Conservation (phyloP, 768 basidiomycete species). For the Phylloporus sp. region DNA sequence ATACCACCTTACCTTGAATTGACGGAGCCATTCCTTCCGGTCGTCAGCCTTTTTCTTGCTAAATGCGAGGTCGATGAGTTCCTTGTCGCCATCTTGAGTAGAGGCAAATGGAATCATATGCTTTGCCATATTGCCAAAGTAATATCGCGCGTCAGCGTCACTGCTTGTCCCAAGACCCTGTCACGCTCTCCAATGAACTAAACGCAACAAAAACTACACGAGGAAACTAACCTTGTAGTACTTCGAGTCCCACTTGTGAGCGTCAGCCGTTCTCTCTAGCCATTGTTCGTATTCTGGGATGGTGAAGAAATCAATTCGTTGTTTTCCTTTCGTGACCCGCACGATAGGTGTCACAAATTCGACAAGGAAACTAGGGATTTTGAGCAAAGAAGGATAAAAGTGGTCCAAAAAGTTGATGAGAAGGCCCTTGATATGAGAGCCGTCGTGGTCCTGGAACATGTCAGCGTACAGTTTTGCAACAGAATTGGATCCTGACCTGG, state of each 20-base stretch:
- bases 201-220: neutral
- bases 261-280: conserved; percentile 70
- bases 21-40: conserved; percentile 95
- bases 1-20: conserved; percentile 82
- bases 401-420: conserved; percentile 97
- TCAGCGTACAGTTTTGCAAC: neutral
- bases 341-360: conserved; percentile 99
- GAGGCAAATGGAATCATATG: conserved; percentile 92
- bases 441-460: conserved; percentile 84
- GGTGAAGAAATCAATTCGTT: conserved; percentile 87
- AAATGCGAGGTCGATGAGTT: conserved; percentile 94
- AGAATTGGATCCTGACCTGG: conserved; percentile 55
- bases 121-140: conserved; percentile 87
- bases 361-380: conserved; percentile 85
- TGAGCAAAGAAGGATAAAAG: conserved; percentile 92
- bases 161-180: conserved; percentile 95
- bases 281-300: conserved; percentile 96
- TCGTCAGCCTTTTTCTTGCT: conserved; percentile 99
- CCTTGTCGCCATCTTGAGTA: conserved; percentile 75
- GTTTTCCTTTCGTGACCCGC: conserved; percentile 78
- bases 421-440: conserved; percentile 99
- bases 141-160: conserved; percentile 84
- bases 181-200: neutral
- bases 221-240: conserved; percentile 84
- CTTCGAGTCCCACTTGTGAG: conserved; percentile 84